These are phyloP conservation scores for Xerocomellus intermedius DNA, from an alignment of 768 basidiomycete genomes.

Conservation along the genomic window DNA sequence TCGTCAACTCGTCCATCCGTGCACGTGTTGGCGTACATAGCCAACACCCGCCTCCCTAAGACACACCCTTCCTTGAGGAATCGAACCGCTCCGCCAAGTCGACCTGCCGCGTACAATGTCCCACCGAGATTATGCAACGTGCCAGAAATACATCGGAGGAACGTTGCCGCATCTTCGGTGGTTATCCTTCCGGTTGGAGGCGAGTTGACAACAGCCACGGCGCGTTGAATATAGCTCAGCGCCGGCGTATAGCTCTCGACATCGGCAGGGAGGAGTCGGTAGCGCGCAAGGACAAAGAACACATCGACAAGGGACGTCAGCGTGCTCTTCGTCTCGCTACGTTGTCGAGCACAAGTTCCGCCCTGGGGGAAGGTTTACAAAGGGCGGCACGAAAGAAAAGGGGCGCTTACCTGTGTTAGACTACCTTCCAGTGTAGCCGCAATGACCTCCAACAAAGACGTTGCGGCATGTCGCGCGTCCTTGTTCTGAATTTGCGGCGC, in stretches of 20 bases:
- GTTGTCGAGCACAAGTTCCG: background rate
- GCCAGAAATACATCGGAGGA: conserved; percentile 67
- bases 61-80: conserved; percentile 64
- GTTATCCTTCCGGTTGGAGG: conserved; percentile 4
- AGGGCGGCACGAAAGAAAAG: background rate
- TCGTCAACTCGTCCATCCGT: conserved; percentile 15
- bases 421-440: conserved; percentile 31
- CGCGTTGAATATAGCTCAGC: conserved; percentile 47
- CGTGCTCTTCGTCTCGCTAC: conserved; percentile 31
- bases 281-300: conserved; percentile 52
- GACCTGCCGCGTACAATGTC: conserved; percentile 62
- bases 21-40: conserved; percentile 15
- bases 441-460: conserved; percentile 38
- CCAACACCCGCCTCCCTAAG: conserved; percentile 50
- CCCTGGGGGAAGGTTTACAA: conserved; percentile 3
- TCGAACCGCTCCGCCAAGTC: conserved; percentile 60
- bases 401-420: conserved; percentile 30
- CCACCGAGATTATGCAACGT: conserved; percentile 70
- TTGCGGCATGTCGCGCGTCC: conserved; percentile 12
- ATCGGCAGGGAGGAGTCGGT: conserved; percentile 38
- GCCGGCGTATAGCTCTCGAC: conserved; percentile 46
- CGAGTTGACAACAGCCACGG: conserved; percentile 29
- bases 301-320: conserved; percentile 53
- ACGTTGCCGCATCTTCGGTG: conserved; percentile 43
- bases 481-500: conserved; percentile 8